Percentiles rank a stretch among this genome's conserved stretches.
Evolutionary conservation across 371 early-diverging fungal genomes (phyloP).

Genomic region (Syncephalastrum contaminatum): DNA sequence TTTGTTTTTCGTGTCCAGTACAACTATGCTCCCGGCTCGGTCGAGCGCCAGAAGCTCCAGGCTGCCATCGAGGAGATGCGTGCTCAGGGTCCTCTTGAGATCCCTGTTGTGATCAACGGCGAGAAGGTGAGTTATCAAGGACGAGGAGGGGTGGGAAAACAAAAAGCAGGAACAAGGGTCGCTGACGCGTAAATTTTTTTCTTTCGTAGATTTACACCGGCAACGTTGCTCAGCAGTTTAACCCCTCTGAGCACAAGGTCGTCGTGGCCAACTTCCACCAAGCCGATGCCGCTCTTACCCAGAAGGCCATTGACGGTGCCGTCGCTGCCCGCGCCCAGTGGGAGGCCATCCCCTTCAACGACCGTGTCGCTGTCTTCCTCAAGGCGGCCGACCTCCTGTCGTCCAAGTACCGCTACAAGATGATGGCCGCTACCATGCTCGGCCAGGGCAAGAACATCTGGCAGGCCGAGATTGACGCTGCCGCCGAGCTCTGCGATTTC

Average conservation of each 20-base stretch:
- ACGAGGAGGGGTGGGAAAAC: not conserved
- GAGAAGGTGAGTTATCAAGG: slow-evolving; percentile 54
- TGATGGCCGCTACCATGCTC: slow-evolving; percentile 97
- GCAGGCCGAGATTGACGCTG: slow-evolving; percentile 98
- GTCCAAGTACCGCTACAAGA: slow-evolving; percentile 86
- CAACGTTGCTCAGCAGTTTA: slow-evolving; percentile 68
- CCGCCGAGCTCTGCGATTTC: slow-evolving; percentile 93
- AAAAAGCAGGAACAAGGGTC: not conserved
- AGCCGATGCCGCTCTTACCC: slow-evolving; percentile 69
- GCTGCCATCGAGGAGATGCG: slow-evolving; percentile 79
- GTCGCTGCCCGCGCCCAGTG: slow-evolving; percentile 84
- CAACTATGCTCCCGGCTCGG: slow-evolving; percentile 79
- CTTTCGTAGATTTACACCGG: slow-evolving; percentile 58
- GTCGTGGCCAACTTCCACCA: slow-evolving; percentile 85
- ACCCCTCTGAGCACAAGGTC: slow-evolving; percentile 84
- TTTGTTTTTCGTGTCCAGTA: slow-evolving; percentile 36
- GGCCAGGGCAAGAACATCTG: slow-evolving; percentile 99
- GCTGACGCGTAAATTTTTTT: not conserved
- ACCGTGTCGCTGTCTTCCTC: slow-evolving; percentile 95
- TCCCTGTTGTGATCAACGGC: slow-evolving; percentile 88
- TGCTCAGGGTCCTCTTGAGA: slow-evolving; percentile 67
- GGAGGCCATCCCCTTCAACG: slow-evolving; percentile 94
- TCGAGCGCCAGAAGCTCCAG: slow-evolving; percentile 75
- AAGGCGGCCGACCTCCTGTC: slow-evolving; percentile 95
- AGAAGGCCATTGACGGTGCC: slow-evolving; percentile 90